Conservation (phyloP, 805 yeast species). For the Clavispora santaluciae region DNA sequence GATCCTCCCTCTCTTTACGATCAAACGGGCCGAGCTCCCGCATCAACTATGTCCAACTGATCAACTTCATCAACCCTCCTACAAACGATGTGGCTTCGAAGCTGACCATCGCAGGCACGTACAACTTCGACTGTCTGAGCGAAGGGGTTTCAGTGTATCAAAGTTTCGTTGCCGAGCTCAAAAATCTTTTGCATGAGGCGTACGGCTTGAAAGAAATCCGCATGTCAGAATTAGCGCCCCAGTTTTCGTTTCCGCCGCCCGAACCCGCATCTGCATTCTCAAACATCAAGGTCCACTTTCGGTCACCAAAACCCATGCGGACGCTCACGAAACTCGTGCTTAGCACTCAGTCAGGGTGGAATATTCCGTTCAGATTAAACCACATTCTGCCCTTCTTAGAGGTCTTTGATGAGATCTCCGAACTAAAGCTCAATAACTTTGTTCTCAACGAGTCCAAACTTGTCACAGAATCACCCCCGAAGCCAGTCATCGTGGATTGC, state of each 20-base stretch:
- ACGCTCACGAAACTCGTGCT: constrained; percentile 30
- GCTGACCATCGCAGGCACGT: constrained; percentile 34
- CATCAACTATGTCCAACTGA: constrained; percentile 25
- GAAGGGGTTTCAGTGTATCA: constrained; percentile 18
- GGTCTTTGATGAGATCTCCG: constrained; percentile 32
- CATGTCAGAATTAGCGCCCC: constrained; percentile 46
- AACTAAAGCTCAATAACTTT: constrained; percentile 42
- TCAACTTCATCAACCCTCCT: constrained; percentile 34
- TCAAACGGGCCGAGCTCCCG: constrained; percentile 24
- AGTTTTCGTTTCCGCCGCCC: constrained; percentile 34
- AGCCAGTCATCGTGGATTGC: constrained; percentile 6
- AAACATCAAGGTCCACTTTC: constrained; percentile 12
- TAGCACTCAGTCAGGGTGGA: constrained; percentile 46
- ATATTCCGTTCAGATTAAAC: constrained; percentile 43
- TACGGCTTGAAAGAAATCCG: constrained; percentile 41
- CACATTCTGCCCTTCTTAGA: constrained; percentile 45
- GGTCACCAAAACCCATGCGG: constrained; percentile 15
- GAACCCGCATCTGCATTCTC: constrained; percentile 1
- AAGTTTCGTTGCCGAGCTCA: constrained; percentile 21
- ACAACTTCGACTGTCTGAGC: constrained; percentile 23
- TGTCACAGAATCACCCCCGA: not conserved
- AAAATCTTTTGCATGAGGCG: constrained; percentile 37
- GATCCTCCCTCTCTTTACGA: constrained; percentile 17
- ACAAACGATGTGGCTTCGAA: constrained; percentile 16
- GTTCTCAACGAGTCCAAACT: constrained; percentile 41